Evolutionary conservation across 2,329 filamentous ascomycete genomes (phyloP).

Genomic region (Nectriaceae sp.): DNA sequence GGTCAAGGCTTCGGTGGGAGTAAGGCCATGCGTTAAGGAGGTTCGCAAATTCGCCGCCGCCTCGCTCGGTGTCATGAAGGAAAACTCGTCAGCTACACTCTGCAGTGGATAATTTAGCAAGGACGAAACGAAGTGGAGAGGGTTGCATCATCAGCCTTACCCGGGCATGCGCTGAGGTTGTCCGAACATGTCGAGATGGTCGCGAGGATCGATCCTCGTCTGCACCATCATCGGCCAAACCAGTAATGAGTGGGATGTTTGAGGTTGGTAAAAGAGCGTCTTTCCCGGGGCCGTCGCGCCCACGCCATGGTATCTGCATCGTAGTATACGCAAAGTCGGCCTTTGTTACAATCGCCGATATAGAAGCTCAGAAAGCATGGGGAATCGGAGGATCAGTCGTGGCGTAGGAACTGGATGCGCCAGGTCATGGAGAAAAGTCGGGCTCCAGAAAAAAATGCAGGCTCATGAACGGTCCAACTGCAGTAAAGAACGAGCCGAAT

Average conservation of each 20-base stretch:
- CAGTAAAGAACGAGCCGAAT: neutral
- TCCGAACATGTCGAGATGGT: constrained; percentile 43
- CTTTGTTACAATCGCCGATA: constrained; percentile 18
- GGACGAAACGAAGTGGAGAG: neutral
- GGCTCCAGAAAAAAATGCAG: constrained; percentile 16
- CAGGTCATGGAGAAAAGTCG: constrained; percentile 20
- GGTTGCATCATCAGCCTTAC: constrained; percentile 38
- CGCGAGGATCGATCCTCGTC: constrained; percentile 29
- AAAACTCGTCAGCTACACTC: constrained; percentile 61
- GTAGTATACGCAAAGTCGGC: constrained; percentile 21
- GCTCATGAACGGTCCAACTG: constrained; percentile 8
- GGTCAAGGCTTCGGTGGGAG: constrained; percentile 76
- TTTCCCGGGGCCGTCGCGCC: constrained; percentile 32
- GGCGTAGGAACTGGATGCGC: constrained; percentile 20
- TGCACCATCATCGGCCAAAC: constrained; percentile 25
- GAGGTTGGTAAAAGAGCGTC: constrained; percentile 37
- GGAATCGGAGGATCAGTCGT: constrained; percentile 6
- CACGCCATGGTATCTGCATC: constrained; percentile 43
- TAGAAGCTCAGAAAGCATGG: constrained; percentile 23
- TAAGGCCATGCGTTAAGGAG: constrained; percentile 80
- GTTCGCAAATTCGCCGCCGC: constrained; percentile 77
- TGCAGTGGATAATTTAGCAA: constrained; percentile 30
- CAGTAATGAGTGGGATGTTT: constrained; percentile 36
- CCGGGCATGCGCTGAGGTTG: constrained; percentile 57
- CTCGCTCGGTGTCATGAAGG: constrained; percentile 73